A percentile compares a stretch with the other conserved stretches of the same genome.
These are phyloP conservation scores for Ganoderma lucidum DNA, from an alignment of 1,284 basidiomycete genomes.

Conservation along the genomic window DNA sequence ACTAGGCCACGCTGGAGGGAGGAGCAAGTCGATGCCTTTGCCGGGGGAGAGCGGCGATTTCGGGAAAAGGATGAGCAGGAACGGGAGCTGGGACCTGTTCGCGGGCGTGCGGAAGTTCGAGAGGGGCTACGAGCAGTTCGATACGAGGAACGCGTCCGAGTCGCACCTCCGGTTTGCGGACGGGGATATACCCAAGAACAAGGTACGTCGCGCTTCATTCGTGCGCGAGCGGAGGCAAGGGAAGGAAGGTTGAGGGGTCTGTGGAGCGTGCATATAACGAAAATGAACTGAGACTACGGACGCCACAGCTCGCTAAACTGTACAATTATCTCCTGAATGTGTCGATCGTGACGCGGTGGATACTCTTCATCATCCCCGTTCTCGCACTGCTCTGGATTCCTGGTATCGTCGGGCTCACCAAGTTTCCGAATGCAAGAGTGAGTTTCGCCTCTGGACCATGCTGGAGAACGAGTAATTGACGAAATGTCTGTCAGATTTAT, in stretches of 20 bases:
- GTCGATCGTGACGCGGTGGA: slow-evolving; percentile 84
- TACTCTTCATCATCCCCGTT: slow-evolving; percentile 80
- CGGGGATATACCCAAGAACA: slow-evolving; percentile 67
- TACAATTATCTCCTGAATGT: slow-evolving; percentile 83
- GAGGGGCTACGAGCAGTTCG: slow-evolving; percentile 63
- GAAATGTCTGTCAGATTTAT: slow-evolving; percentile 54
- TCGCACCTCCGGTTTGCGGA: slow-evolving; percentile 66
- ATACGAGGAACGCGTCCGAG: slow-evolving; percentile 61
- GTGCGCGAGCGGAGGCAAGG: not conserved
- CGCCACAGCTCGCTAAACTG: slow-evolving; percentile 56
- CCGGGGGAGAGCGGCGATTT: slow-evolving; percentile 27
- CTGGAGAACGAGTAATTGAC: slow-evolving; percentile 1
- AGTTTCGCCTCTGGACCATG: slow-evolving; percentile 29
- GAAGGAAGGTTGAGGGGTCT: not conserved
- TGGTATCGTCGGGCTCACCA: slow-evolving; percentile 76
- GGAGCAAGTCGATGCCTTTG: slow-evolving; percentile 16
- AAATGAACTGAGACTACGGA: slow-evolving; percentile 4
- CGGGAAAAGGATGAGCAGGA: slow-evolving; percentile 27
- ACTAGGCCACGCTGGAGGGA: not conserved
- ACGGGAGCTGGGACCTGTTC: slow-evolving; percentile 60
- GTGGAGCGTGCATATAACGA: not conserved
- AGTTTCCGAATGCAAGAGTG: slow-evolving; percentile 61
- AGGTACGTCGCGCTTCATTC: slow-evolving; percentile 44
- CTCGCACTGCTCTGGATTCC: slow-evolving; percentile 80
- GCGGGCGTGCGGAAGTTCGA: slow-evolving; percentile 54